phyloP scores from a whole-genome alignment of 202 grass and related monocot genomes.

The Setaria viridis region DNA sequence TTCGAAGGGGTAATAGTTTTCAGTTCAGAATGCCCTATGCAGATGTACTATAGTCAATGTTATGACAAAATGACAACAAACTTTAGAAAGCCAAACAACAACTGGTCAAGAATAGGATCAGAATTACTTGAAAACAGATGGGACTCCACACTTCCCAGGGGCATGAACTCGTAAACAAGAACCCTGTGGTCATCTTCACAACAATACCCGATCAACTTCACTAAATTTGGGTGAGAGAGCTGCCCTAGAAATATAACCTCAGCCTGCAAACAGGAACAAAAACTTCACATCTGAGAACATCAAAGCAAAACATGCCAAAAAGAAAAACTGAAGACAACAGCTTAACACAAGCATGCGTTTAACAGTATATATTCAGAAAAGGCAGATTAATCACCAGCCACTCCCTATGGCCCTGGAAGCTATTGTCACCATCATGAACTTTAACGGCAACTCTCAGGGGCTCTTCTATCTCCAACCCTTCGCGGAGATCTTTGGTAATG shows the following conservation, averaged over 20 bases:
- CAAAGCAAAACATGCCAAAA: constrained; percentile 21
- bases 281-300: constrained; percentile 36
- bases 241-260: constrained; percentile 96
- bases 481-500: constrained; percentile 50
- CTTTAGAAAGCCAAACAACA: constrained; percentile 26
- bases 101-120: background rate
- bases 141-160: constrained; percentile 79
- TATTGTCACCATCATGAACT: constrained; percentile 92
- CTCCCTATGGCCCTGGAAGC: constrained; percentile 90
- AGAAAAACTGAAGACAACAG: background rate
- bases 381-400: constrained; percentile 69
- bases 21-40: background rate
- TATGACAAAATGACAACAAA: constrained; percentile 8
- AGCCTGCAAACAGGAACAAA: constrained; percentile 54
- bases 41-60: background rate
- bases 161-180: constrained; percentile 92
- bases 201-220: constrained; percentile 90
- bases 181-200: constrained; percentile 84
- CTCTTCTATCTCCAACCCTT: constrained; percentile 57
- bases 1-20: background rate
- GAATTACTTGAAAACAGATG: constrained; percentile 78
- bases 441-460: constrained; percentile 83
- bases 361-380: constrained; percentile 32
- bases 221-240: constrained; percentile 95
- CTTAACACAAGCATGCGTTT: background rate